These are phyloP conservation scores for Hordeum pubiflorum DNA, from an alignment of 202 grass and related monocot genomes.

Conservation along the genomic window DNA sequence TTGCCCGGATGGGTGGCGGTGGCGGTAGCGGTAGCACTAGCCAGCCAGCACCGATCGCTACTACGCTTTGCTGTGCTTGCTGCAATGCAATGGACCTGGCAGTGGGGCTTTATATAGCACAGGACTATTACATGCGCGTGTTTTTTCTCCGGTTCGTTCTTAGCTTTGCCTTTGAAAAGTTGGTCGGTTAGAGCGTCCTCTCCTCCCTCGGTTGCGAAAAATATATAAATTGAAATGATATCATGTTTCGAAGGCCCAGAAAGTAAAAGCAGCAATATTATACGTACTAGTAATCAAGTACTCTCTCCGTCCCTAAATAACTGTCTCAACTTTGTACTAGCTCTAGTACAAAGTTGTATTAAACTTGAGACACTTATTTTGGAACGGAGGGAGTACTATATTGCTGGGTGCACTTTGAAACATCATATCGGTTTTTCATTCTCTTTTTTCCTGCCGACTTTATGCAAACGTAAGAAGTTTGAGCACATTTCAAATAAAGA, in stretches of 20 bases:
- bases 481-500: too few relatives aligned
- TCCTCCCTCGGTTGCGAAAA: background rate
- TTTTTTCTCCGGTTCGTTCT: background rate
- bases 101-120: conserved; percentile 36
- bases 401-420: background rate
- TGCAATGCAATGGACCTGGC: conserved; percentile 13
- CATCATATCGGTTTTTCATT: too few relatives aligned
- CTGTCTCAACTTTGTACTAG: too few relatives aligned
- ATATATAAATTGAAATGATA: background rate
- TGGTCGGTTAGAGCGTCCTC: background rate
- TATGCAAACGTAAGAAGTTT: too few relatives aligned
- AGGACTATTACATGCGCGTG: background rate
- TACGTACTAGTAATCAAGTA: background rate
- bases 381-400: too few relatives aligned
- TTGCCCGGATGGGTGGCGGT: background rate
- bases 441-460: too few relatives aligned
- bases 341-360: too few relatives aligned
- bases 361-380: too few relatives aligned
- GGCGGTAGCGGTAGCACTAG: background rate
- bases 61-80: background rate
- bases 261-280: background rate
- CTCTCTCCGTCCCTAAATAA: too few relatives aligned
- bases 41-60: background rate
- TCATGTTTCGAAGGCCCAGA: background rate
- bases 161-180: background rate